Base-by-base conservation (phyloP, 345 rosid genomes). In the Dipteronia dyeriana region DNA sequence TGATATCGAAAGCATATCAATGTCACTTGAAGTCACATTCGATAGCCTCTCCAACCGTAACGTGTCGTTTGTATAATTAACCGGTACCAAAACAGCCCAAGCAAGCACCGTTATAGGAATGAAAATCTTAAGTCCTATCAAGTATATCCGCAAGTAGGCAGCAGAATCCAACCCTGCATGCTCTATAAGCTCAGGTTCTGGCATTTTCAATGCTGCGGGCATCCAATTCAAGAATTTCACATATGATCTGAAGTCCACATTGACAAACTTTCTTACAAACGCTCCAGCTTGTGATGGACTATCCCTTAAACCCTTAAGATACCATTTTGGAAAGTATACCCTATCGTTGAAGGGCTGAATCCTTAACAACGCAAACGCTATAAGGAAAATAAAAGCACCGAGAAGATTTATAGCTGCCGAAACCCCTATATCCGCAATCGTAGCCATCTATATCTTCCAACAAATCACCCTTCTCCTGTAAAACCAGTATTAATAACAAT, bases 161-260 rank as follows among this genome's bases (percentile, higher is more conserved):
- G 87, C 99, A 56, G 98, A 96, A 80, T 96, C 98, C 88, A 96
- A 84, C 57, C 99, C 99, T 0, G 99, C 99, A 76, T 96, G 99
- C 20, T 96, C 99, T 74, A 96, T 88, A 73, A 96, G 97, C 82
- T 96, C 98, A 67, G 85, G 90, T 83, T 96, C 99, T 0, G 99
- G 98, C 99, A 93, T 96, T 82, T 85, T 91, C 13, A 96, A 86
- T 2, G 99, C 98, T 19, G 75, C 97, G 2, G 97, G 97, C 94
- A 96, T 92, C 99, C 98, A 96, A 83, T 89, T 84, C 80, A 96
- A 85, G 83, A 96, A 96, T 79, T 62, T 86, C 65, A 92, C 29
- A 83, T 96, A 96, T 0, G 98, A 80, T 64, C 90, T 80, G 59
- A 74, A 85, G 75, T 96, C 97, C 76, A 96, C 70, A 78, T 93